Conservation (phyloP, 2,329 filamentous ascomycete genomes). For the Myotisia sp. region DNA sequence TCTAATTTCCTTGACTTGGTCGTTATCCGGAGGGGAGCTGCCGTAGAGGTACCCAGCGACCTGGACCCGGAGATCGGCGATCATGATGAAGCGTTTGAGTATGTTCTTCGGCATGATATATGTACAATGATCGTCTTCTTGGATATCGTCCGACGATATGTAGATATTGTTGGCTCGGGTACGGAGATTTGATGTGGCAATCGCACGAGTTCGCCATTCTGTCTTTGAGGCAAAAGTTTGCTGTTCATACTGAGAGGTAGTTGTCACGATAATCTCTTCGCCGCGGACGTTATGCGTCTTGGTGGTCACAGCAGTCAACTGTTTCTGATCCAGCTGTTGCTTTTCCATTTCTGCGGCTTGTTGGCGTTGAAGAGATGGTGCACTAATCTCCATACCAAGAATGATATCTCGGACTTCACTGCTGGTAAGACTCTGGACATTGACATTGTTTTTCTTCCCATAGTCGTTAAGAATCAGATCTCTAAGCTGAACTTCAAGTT, state of each 20-base stretch:
- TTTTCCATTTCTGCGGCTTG: constrained; percentile 98
- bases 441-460: constrained; percentile 99
- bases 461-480: constrained; percentile 97
- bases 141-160: constrained; percentile 87
- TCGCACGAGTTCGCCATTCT: constrained; percentile 92
- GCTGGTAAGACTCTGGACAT: constrained; percentile 87
- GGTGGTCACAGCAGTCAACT: constrained; percentile 91
- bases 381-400: constrained; percentile 97
- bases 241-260: constrained; percentile 94
- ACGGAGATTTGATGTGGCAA: constrained; percentile 87
- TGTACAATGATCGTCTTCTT: constrained; percentile 72
- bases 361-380: constrained; percentile 93
- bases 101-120: constrained; percentile 99
- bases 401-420: constrained; percentile 98
- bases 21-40: constrained; percentile 79
- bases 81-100: constrained; percentile 93
- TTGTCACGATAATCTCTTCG: constrained; percentile 96
- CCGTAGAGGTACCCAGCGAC: constrained; percentile 94
- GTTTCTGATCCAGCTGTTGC: constrained; percentile 91
- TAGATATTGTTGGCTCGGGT: constrained; percentile 97
- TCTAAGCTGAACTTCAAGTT: constrained; percentile 91
- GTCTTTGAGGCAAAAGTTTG: constrained; percentile 97
- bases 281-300: constrained; percentile 96
- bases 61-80: constrained; percentile 89
- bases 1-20: constrained; percentile 90